A percentile compares a stretch with the other conserved stretches of the same genome.
phyloP scores from a whole-genome alignment of 306 rosid genomes.

The Quercus bicolor region DNA sequence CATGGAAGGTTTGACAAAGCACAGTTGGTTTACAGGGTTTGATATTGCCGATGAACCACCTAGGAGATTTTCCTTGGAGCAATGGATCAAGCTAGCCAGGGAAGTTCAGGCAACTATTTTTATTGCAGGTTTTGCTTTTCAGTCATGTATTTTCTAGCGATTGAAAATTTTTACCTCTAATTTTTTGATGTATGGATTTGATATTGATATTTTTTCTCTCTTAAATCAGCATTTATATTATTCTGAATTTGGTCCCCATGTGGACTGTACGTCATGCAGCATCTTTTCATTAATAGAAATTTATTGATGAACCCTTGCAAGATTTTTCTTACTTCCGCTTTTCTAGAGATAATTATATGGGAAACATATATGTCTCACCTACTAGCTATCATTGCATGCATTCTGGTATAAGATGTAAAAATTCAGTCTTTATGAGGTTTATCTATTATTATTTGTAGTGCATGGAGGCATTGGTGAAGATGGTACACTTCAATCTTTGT shows the following conservation, averaged over 20 bases:
- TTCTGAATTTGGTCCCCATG: slow-evolving; percentile 2
- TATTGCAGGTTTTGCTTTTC: slow-evolving; percentile 62
- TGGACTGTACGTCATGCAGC: slow-evolving; percentile 1
- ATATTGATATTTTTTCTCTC: background rate
- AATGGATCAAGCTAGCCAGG: slow-evolving; percentile 84
- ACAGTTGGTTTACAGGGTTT: slow-evolving; percentile 78
- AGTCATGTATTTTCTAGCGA: slow-evolving; percentile 5
- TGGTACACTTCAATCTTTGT: slow-evolving; percentile 85
- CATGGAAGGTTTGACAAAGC: slow-evolving; percentile 62
- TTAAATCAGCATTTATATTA: slow-evolving; percentile 1
- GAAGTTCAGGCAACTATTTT: slow-evolving; percentile 77
- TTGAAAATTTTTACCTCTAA: background rate
- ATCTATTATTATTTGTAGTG: slow-evolving; percentile 44
- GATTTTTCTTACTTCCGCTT: slow-evolving; percentile 3
- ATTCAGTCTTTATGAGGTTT: slow-evolving; percentile 13
- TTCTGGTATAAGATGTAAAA: background rate
- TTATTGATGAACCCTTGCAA: slow-evolving; percentile 1
- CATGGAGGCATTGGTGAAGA: slow-evolving; percentile 99
- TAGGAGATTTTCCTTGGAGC: slow-evolving; percentile 46
- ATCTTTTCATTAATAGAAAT: background rate
- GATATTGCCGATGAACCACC: slow-evolving; percentile 72
- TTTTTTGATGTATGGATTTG: background rate
- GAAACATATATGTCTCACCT: background rate
- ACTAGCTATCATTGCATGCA: background rate
- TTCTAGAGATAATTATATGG: background rate